Base-by-base conservation (phyloP, 2,329 filamentous ascomycete species). In the Beauveria scarabaeidicola region DNA sequence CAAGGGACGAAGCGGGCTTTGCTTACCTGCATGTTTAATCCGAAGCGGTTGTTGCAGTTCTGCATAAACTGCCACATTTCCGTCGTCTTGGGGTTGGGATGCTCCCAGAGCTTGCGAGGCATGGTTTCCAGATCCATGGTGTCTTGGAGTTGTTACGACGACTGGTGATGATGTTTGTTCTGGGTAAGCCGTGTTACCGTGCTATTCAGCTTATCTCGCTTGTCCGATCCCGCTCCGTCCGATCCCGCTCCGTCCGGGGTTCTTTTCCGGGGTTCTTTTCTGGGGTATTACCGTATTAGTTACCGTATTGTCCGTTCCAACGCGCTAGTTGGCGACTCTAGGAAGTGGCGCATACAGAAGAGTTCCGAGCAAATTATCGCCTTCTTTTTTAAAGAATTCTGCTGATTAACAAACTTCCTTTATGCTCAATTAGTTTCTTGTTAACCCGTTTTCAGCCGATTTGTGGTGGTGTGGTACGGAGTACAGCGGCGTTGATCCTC, bases 41-140 rank as follows among this genome's bases (percentile, higher is more conserved):
- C 75, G 60, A 83, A 74, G 52, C 80, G 81, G 32, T 72, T 69
- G 70, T 92, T 91, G 27, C 86, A 72, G 10, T 77, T 72, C 66
- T 87, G 80, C 78, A 89, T 86, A 68, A 91, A 88, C 52, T 75
- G 72, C 73, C 82, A 87, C 79, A 90, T 88, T 36, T 78, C 72
- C 1, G 87, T 90, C 62, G 75, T 78, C 66, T 82, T 68, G 17
- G 84, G 84, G 64, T 83, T 69, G 1, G 83, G 78, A 66, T 88
- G 85, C 71, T 87, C 82, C 86, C 86, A 89, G 58, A 89, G 79
- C 76, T 87, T 87, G 60, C 82, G 76, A 5, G 83, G 83, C 57
- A 77, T 66, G 57, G 67, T 69, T 41, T 66, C 63, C 11, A 69
- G 57, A 48, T 71, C 69, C 71, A 74, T 75, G 40, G 46, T 63